These are phyloP conservation scores for Phytophthora cactorum DNA, from an alignment of 352 stramenopile genomes.

Conservation along the genomic window DNA sequence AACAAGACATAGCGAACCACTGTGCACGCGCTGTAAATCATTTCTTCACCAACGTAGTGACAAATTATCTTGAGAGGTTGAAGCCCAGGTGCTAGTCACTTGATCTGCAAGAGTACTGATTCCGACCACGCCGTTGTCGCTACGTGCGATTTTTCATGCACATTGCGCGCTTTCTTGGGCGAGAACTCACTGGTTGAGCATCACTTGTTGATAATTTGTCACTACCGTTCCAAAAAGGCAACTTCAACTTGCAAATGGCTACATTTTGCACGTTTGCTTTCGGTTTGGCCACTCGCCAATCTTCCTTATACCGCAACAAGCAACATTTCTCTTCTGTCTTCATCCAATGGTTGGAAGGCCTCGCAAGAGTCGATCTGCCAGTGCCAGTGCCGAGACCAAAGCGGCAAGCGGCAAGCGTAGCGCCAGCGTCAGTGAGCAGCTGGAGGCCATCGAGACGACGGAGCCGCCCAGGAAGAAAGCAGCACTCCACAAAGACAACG, in stretches of 20 bases:
- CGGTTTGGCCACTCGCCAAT: conserved; percentile 12
- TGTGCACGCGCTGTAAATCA: too few relatives aligned
- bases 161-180: not conserved
- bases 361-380: conserved; percentile 10
- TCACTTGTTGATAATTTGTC: conserved; percentile 10
- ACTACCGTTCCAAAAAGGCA: conserved; percentile 4
- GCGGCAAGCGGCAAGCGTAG: conserved; percentile 4
- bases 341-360: conserved; percentile 13
- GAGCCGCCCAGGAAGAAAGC: conserved; percentile 15
- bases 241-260: conserved; percentile 29
- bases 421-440: not conserved
- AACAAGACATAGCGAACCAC: too few relatives aligned
- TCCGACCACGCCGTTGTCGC: too few relatives aligned
- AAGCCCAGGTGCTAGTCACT: not conserved
- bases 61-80: too few relatives aligned
- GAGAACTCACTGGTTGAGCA: not conserved
- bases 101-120: not conserved
- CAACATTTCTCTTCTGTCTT: not conserved
- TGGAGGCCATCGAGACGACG: conserved; percentile 2
- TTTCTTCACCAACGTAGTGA: too few relatives aligned
- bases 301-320: conserved; percentile 7
- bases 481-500: conserved; percentile 1
- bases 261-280: conserved; percentile 8
- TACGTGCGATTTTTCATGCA: not conserved
- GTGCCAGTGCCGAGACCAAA: conserved; percentile 1